These are phyloP conservation scores for Apiotrichum gracile DNA, from an alignment of 1,284 basidiomycete species.

Conservation along the genomic window DNA sequence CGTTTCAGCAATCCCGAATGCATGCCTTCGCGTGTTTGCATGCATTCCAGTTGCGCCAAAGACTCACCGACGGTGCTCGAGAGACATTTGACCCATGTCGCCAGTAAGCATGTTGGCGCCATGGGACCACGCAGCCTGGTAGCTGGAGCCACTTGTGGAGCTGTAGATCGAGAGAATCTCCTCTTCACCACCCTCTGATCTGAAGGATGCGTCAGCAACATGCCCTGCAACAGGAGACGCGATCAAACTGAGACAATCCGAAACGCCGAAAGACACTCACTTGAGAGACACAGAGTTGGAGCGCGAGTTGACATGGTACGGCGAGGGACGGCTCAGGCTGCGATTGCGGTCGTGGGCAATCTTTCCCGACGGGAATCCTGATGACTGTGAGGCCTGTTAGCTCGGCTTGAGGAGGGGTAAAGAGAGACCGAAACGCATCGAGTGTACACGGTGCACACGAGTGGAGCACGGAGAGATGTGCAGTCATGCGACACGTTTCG, in stretches of 20 bases:
- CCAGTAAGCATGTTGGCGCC: constrained; percentile 17
- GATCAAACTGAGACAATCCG: no score
- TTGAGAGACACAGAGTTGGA: constrained; percentile 29
- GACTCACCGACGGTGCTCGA: constrained; percentile 32
- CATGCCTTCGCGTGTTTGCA: neutral
- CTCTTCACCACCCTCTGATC: constrained; percentile 35
- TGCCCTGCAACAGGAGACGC: neutral
- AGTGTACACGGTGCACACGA: neutral
- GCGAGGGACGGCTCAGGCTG: constrained; percentile 24
- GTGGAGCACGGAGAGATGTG: neutral
- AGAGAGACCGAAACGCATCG: neutral
- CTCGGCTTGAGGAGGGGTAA: neutral
- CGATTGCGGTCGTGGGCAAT: constrained; percentile 15
- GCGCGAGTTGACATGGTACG: constrained; percentile 28
- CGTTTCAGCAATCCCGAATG: neutral
- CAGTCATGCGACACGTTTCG: no score
- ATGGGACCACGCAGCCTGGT: constrained; percentile 24
- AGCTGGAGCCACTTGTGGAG: constrained; percentile 18
- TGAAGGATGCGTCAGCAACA: constrained; percentile 11
- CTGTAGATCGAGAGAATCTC: constrained; percentile 24
- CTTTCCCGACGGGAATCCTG: constrained; percentile 5
- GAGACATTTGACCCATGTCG: constrained; percentile 23
- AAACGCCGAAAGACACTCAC: no score
- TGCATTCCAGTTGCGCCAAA: neutral
- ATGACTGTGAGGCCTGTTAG: neutral